phyloP scores from a whole-genome alignment of 768 basidiomycete species.

The Tulasnella sp. region DNA sequence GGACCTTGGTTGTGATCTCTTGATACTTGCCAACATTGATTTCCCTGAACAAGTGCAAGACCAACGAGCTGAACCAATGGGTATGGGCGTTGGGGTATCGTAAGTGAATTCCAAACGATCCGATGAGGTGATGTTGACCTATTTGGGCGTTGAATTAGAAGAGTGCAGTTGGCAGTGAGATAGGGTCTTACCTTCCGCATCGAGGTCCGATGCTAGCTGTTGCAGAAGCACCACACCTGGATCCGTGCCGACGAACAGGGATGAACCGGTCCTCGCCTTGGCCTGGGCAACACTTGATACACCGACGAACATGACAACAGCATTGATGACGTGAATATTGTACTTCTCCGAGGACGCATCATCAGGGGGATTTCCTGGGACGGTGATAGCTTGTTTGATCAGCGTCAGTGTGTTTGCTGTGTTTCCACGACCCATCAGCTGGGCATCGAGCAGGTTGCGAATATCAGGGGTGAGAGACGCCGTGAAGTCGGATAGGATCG shows the following conservation, averaged over 20 bases:
- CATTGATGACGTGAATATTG: conserved; percentile 83
- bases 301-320: conserved; percentile 93
- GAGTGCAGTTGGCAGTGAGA: not conserved
- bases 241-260: conserved; percentile 69
- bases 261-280: conserved; percentile 71
- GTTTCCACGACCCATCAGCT: conserved; percentile 63
- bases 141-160: not conserved
- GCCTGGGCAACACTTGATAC: conserved; percentile 83
- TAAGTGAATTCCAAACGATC: conserved; percentile 85
- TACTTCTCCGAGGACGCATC: conserved; percentile 49
- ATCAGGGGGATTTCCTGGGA: not conserved
- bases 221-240: conserved; percentile 77
- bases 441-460: conserved; percentile 68
- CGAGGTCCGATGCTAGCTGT: conserved; percentile 71
- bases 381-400: conserved; percentile 7
- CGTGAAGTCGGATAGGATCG: conserved; percentile 84
- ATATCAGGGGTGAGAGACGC: conserved; percentile 70
- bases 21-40: conserved; percentile 64
- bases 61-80: conserved; percentile 89
- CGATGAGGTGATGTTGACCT: conserved; percentile 94
- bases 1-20: conserved; percentile 77
- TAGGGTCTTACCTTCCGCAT: conserved; percentile 67
- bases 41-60: conserved; percentile 79
- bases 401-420: conserved; percentile 64
- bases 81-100: conserved; percentile 99